Base-by-base conservation (phyloP, 225 moss, liverwort and hornwort species). In the Asterella californica region DNA sequence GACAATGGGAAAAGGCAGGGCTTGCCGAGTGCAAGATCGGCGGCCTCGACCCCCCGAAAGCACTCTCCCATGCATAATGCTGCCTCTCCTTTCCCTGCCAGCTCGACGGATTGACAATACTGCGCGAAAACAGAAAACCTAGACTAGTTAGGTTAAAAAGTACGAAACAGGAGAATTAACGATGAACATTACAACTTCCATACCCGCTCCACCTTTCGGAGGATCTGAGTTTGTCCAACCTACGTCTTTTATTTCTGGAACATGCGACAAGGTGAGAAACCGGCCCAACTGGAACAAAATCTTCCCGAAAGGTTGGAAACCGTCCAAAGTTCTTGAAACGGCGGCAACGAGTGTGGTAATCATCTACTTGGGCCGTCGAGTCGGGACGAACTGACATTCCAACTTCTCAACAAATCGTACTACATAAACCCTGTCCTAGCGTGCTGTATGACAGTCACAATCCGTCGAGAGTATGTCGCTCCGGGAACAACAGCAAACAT, bases 1-100 rank as follows among this genome's bases (percentile, higher is more conserved):
- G 88, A 84, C 24, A 90, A 82, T 46, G 83, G 89, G 72, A 76
- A 82, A 72, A 94, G 84, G 73, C 87, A 80, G 54, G 91, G 91
- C 84, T 91, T 91, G 81, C 93, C 93, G 77, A 94, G 82, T 37
- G 90, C 86, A 79, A 94, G 91, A 84, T 94, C 93, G 73, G 90
- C 91, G 24, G 80, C 91, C 89, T 90, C 87, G 82, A 83, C 88
- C 74, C 85, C 90, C 72, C 87, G 87, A 22, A 94, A 83, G 72
- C 89, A 89, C 76, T 82, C 87, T 81, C 89, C 91, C 85, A 83
- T 84, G 76, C 93, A 94, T 79, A 55, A 70, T 37, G 70, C 70
- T 77, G 45, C 53, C 79, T 83, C 81, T 55, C 29, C 77, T 38
- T 59, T 78, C 80, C 84, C 80, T 69, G 84, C 87, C 87, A 87